Evolutionary conservation across 768 basidiomycete genomes (phyloP).

Genomic region (Ramaria rubella): DNA sequence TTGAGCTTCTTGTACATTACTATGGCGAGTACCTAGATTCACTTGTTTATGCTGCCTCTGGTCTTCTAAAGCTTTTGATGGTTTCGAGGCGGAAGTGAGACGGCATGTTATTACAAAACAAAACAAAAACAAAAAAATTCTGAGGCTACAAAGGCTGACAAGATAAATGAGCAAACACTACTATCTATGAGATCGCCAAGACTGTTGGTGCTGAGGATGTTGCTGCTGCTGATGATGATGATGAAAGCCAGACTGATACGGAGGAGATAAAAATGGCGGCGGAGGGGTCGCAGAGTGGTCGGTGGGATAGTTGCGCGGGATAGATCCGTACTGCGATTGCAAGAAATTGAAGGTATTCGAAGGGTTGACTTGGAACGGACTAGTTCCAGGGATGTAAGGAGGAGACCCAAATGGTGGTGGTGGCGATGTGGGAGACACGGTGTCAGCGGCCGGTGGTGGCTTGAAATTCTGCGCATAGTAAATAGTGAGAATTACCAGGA

Average conservation of each 20-base stretch:
- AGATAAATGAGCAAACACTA: background rate
- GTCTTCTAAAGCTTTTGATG: background rate
- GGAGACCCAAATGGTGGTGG: constrained; percentile 2
- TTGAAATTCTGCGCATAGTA: constrained; percentile 45
- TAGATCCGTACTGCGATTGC: constrained; percentile 5
- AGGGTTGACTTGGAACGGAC: constrained; percentile 7
- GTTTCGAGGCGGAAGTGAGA: background rate
- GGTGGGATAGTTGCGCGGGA: background rate
- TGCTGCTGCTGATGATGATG: constrained; percentile 1
- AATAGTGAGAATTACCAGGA: background rate
- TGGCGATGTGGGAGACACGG: background rate
- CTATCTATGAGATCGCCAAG: constrained; percentile 10
- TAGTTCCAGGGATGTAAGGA: background rate
- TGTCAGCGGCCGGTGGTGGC: constrained; percentile 34
- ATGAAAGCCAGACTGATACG: background rate
- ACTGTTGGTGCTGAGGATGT: constrained; percentile 1
- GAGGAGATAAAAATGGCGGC: constrained; percentile 35
- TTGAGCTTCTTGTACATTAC: no score
- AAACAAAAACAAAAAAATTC: background rate
- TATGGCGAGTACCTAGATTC: background rate
- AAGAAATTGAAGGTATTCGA: constrained; percentile 10
- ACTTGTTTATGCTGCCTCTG: no score
- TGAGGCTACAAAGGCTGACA: constrained; percentile 1
- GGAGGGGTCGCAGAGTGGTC: constrained; percentile 29
- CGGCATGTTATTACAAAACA: background rate